phyloP scores from a whole-genome alignment of 768 basidiomycete genomes.

The Udeniomyces megalosporus region DNA sequence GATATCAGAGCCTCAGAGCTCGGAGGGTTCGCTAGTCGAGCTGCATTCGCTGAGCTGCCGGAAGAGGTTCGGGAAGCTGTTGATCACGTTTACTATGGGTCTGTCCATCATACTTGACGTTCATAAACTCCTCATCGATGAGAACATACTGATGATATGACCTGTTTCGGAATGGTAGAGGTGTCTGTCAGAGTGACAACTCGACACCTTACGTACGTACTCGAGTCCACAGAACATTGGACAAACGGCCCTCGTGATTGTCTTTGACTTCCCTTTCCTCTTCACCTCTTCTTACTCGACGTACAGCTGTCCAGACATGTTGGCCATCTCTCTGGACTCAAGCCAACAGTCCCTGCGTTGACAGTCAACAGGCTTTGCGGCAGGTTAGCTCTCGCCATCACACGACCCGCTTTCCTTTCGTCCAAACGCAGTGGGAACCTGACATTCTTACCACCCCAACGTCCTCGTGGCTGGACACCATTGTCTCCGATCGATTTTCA shows the following conservation, averaged over 20 bases:
- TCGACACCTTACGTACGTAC: conserved; percentile 26
- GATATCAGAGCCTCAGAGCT: conserved; percentile 29
- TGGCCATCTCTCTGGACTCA: conserved; percentile 30
- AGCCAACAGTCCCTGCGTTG: conserved; percentile 29
- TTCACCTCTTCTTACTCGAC: too few species aligned
- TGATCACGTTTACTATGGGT: conserved; percentile 33
- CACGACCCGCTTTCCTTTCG: too few species aligned
- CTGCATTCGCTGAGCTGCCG: conserved; percentile 31
- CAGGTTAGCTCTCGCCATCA: too few species aligned
- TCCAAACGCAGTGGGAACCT: too few species aligned
- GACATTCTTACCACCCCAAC: too few species aligned
- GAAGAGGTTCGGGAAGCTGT: conserved; percentile 24
- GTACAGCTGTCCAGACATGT: conserved; percentile 29
- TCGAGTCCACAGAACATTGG: not conserved
- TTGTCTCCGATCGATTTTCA: too few species aligned
- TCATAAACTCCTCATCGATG: not conserved
- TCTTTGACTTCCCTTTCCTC: too few species aligned
- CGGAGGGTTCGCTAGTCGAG: conserved; percentile 30
- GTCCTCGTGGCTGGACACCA: too few species aligned
- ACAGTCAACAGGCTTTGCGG: conserved; percentile 32
- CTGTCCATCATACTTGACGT: conserved; percentile 5
- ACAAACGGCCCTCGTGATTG: too few species aligned
- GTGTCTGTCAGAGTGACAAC: conserved; percentile 30
- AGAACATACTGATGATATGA: not conserved
- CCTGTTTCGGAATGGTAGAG: conserved; percentile 6